Evolutionary conservation across 2,329 filamentous ascomycete genomes (phyloP).

Genomic region (Ilyonectria mors-panacis): DNA sequence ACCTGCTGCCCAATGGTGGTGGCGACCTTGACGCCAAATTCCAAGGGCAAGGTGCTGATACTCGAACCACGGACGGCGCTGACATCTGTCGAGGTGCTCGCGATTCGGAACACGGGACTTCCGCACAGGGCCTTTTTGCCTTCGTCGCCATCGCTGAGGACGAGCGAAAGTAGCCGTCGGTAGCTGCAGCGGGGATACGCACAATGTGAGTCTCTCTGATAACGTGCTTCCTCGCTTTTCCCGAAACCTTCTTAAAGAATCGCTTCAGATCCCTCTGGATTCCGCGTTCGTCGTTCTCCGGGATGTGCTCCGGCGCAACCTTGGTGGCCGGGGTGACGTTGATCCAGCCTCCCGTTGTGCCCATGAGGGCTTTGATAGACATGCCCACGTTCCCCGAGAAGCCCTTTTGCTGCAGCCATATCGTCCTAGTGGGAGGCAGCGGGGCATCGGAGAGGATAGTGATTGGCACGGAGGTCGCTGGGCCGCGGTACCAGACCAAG

Average conservation of each 20-base stretch:
- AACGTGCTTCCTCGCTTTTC: slow-evolving; percentile 62
- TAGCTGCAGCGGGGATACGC: slow-evolving; percentile 73
- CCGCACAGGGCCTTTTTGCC: slow-evolving; percentile 72
- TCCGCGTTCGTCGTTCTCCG: slow-evolving; percentile 71
- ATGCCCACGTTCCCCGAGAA: slow-evolving; percentile 79
- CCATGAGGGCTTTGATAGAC: slow-evolving; percentile 74
- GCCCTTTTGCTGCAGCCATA: slow-evolving; percentile 79
- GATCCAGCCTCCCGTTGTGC: slow-evolving; percentile 73
- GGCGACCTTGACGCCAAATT: slow-evolving; percentile 73
- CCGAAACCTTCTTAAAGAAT: slow-evolving; percentile 71
- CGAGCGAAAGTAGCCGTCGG: slow-evolving; percentile 79
- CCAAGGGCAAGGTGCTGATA: slow-evolving; percentile 74
- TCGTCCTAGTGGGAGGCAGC: slow-evolving; percentile 69
- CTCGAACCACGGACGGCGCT: slow-evolving; percentile 76
- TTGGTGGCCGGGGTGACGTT: slow-evolving; percentile 74
- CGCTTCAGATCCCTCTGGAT: slow-evolving; percentile 78
- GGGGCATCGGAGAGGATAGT: slow-evolving; percentile 74
- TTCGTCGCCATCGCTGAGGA: slow-evolving; percentile 67
- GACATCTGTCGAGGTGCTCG: slow-evolving; percentile 74
- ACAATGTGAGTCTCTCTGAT: slow-evolving; percentile 75
- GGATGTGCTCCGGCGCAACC: slow-evolving; percentile 64
- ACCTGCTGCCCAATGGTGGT: slow-evolving; percentile 64
- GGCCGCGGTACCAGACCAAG: slow-evolving; percentile 77
- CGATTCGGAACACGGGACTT: slow-evolving; percentile 78
- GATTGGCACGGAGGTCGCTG: slow-evolving; percentile 73